Base-by-base conservation (phyloP, 345 rosid species). In the Gossypium bickii region DNA sequence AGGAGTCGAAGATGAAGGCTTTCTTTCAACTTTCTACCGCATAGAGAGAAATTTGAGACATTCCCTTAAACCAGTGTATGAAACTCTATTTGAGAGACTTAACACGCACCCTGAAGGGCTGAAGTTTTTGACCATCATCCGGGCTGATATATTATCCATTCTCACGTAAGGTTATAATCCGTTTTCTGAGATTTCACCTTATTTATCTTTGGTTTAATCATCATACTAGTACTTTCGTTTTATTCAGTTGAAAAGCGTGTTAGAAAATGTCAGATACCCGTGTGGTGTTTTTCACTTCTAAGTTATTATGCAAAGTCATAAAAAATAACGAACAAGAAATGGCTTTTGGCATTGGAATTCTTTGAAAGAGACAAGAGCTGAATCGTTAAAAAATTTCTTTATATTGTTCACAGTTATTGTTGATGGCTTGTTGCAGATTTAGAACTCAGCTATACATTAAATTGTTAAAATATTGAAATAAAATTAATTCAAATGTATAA, bases 21-120 rank as follows among this genome's bases (percentile, higher is more conserved):
- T 55, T 75, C 80, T 87, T 64, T 86, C 92, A 80, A 79, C 85
- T 75, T 93, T 90, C 81, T 93, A 90, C 74, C 94, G 93, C 58
- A 80, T 87, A 71, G 99, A 95, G 83, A 73, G 88, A 74, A 93
- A 88, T 78, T 76, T 93, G 80, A 91, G 97, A 72, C 96, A 91
- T 71, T 86, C 90, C 67, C 93, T 93, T 61, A 81, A 85, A 86
- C 98, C 98, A 25, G 76, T 78, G 13, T 93, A 91, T 86, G 97
- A 90, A 81, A 76, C 80, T 77, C 90, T 95, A 64, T 95, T 95
- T 81, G 96, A 95, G 79, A 83, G 94, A 69, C 81, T 95, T 71
- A 93, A 93, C 82, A 93, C 85, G 44, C 94, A 95, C 74, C 89
- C 91, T 22, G 97, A 92, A 74, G 98, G 99, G 34, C 75, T 93